Conservation (phyloP, 495 filamentous ascomycete genomes). For the Saxophila tyrrhenica region DNA sequence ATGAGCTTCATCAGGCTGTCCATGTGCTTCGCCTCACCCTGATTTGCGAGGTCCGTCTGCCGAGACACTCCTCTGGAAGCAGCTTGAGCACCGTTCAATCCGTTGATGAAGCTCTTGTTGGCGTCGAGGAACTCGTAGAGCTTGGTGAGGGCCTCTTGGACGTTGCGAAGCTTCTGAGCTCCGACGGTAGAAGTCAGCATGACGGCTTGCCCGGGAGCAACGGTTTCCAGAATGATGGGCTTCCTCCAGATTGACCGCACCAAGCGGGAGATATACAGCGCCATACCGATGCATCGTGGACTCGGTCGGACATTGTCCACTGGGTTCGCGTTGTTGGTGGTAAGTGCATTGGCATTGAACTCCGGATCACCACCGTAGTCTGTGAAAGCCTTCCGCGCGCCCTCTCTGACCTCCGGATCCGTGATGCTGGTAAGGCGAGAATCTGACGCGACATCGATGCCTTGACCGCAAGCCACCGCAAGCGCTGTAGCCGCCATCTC, state of each 20-base stretch:
- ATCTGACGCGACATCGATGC: slow-evolving; percentile 61
- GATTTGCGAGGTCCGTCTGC: slow-evolving; percentile 79
- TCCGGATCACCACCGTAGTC: slow-evolving; percentile 76
- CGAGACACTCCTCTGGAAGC: slow-evolving; percentile 57
- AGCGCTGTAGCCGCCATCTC: slow-evolving; percentile 84
- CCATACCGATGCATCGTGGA: slow-evolving; percentile 75
- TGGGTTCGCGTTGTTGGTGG: slow-evolving; percentile 47
- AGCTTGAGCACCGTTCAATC: slow-evolving; percentile 75
- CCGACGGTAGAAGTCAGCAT: slow-evolving; percentile 41
- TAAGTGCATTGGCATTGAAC: slow-evolving; percentile 56
- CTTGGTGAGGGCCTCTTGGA: slow-evolving; percentile 70
- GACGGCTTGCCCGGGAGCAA: slow-evolving; percentile 46
- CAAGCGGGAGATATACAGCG: slow-evolving; percentile 75
- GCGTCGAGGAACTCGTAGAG: slow-evolving; percentile 68
- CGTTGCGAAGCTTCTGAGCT: slow-evolving; percentile 51
- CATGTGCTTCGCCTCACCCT: slow-evolving; percentile 87
- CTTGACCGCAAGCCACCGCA: slow-evolving; percentile 92
- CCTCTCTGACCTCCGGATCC: slow-evolving; percentile 73
- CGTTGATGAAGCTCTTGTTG: slow-evolving; percentile 85
- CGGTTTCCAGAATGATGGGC: slow-evolving; percentile 44
- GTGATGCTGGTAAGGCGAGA: slow-evolving; percentile 54
- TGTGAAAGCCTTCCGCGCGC: slow-evolving; percentile 76
- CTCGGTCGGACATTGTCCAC: slow-evolving; percentile 79
- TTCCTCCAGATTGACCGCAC: slow-evolving; percentile 78
- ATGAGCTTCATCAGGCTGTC: slow-evolving; percentile 74